A percentile compares a stretch with the other conserved stretches of the same genome.
Evolutionary conservation across 2,329 filamentous ascomycete genomes (phyloP).

Genomic region (Chaetomiaceae sp.): DNA sequence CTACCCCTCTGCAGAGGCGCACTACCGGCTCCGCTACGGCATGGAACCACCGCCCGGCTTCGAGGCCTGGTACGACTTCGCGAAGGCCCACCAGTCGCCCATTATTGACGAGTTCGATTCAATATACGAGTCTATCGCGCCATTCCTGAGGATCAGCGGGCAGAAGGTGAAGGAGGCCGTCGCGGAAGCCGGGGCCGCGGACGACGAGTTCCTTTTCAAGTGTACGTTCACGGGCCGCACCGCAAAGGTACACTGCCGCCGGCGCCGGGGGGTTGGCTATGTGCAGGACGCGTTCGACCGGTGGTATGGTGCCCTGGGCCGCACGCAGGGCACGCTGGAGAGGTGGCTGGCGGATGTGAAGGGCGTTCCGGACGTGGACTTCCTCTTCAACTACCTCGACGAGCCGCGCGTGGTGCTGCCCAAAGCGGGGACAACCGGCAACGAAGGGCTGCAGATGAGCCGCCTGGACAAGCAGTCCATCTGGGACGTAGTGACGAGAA

Average conservation of each 20-base stretch:
- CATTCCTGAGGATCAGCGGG: slow-evolving; percentile 36
- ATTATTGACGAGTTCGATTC: slow-evolving; percentile 46
- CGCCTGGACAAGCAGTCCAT: slow-evolving; percentile 26
- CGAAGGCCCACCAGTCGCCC: slow-evolving; percentile 32
- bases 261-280: too few relatives aligned
- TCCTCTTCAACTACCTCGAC: slow-evolving; percentile 44
- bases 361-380: slow-evolving; percentile 32
- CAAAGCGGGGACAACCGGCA: slow-evolving; percentile 14
- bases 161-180: slow-evolving; percentile 29
- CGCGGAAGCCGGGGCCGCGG: slow-evolving; percentile 19
- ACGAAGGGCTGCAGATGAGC: slow-evolving; percentile 17
- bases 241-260: slow-evolving; percentile 29
- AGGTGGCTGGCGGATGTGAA: slow-evolving; percentile 24
- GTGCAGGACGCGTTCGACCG: too few relatives aligned
- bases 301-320: too few relatives aligned
- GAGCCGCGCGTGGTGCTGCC: slow-evolving; percentile 39
- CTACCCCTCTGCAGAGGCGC: slow-evolving; percentile 30
- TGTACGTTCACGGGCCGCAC: slow-evolving; percentile 24
- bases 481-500: slow-evolving; percentile 30
- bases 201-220: slow-evolving; percentile 32
- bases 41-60: slow-evolving; percentile 42
- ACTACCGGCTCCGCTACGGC: slow-evolving; percentile 40
- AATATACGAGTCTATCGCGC: slow-evolving; percentile 35
- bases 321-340: too few relatives aligned
- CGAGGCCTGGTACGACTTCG: slow-evolving; percentile 40